Evolutionary conservation across 495 filamentous ascomycete genomes (phyloP).

Genomic region (Parachaetomium inaequale): DNA sequence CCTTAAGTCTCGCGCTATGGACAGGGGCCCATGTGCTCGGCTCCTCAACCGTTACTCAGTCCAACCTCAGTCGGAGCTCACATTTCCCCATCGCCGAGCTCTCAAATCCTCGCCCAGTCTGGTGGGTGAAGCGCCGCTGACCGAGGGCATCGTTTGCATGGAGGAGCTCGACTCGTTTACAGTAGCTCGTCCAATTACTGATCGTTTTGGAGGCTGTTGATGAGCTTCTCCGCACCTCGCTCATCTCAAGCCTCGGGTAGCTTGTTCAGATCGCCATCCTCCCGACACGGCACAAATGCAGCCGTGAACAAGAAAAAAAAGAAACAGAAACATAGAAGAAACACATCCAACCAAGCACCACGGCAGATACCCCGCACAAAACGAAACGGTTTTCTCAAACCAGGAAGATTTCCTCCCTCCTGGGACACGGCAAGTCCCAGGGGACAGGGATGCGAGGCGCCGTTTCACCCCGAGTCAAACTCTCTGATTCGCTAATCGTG

Average conservation of each 20-base stretch:
- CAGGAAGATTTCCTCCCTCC: conserved; percentile 8
- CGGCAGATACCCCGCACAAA: not conserved
- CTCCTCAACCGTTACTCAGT: conserved; percentile 1
- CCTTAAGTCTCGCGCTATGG: conserved; percentile 25
- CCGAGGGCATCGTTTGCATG: too few species aligned
- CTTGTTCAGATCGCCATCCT: not conserved
- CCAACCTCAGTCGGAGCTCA: not conserved
- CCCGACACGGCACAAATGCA: not conserved
- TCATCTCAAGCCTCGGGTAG: not conserved
- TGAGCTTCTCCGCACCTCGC: not conserved
- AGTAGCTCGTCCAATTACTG: too few species aligned
- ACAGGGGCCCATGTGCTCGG: conserved; percentile 19
- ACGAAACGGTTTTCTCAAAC: conserved; percentile 6
- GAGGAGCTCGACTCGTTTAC: too few species aligned
- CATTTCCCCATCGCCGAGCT: not conserved
- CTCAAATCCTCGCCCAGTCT: not conserved
- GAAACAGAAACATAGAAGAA: conserved; percentile 7
- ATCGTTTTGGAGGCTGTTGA: not conserved
- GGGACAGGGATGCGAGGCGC: not conserved
- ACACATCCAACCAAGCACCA: not conserved
- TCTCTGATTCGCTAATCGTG: not conserved
- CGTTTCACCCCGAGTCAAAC: not conserved
- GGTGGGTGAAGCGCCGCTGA: too few species aligned
- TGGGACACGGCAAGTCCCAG: not conserved
- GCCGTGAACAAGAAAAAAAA: not conserved